phyloP scores from a whole-genome alignment of 163 green algal genomes.

The Picocystis sp. region DNA sequence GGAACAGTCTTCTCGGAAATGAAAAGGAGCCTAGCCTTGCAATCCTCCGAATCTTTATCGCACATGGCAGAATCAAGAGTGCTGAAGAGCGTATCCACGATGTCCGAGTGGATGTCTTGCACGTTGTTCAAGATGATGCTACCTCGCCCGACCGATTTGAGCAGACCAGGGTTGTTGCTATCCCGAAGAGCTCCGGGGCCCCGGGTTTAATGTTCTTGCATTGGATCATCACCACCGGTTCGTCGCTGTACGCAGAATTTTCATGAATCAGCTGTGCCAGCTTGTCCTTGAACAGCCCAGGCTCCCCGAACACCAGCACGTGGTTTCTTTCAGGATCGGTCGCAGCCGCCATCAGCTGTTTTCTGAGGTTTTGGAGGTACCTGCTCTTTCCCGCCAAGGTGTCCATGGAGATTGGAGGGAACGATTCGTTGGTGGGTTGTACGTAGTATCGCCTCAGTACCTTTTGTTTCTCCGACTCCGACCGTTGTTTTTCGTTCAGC shows the following conservation, averaged over 20 bases:
- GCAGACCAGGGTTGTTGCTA: not conserved
- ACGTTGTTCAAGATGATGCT: slow-evolving; percentile 8
- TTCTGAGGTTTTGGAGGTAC: too few relatives aligned
- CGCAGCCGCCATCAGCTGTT: not conserved
- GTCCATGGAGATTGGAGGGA: too few relatives aligned
- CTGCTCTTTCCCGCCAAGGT: too few relatives aligned
- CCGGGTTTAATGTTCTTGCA: slow-evolving; percentile 1
- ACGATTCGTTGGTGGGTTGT: too few relatives aligned
- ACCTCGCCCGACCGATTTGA: not conserved
- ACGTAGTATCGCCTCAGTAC: too few relatives aligned
- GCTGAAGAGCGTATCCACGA: too few relatives aligned
- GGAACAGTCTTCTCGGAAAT: not conserved
- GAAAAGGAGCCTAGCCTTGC: not conserved
- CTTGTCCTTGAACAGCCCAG: slow-evolving; percentile 48
- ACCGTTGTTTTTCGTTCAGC: too few relatives aligned
- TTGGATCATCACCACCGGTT: not conserved
- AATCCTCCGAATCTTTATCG: too few relatives aligned
- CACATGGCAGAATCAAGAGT: too few relatives aligned
- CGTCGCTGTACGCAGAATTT: not conserved
- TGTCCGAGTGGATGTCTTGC: not conserved
- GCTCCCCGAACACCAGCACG: slow-evolving; percentile 50
- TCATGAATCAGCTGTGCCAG: slow-evolving; percentile 43
- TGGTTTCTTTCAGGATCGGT: slow-evolving; percentile 13
- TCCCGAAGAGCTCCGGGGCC: not conserved
- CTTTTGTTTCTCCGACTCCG: too few relatives aligned